These are phyloP conservation scores for Penicillium sp. DNA, from an alignment of 2,329 filamentous ascomycete species.

Conservation along the genomic window DNA sequence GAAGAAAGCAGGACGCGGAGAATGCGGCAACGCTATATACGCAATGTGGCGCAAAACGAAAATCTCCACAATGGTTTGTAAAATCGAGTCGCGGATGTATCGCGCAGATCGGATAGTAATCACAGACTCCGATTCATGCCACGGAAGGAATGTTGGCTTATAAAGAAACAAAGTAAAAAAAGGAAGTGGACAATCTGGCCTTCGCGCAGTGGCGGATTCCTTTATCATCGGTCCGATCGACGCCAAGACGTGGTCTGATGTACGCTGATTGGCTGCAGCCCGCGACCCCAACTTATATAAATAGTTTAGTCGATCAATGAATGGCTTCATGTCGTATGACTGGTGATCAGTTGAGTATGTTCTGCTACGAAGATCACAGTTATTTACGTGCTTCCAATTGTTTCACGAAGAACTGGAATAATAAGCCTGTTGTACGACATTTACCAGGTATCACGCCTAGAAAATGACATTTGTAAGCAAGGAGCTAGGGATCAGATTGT, in stretches of 20 bases:
- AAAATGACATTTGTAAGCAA: too few relatives aligned
- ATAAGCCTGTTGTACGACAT: background rate
- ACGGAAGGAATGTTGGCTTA: background rate
- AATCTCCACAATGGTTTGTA: background rate
- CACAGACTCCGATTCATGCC: background rate
- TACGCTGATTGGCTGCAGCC: background rate
- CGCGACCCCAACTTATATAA: background rate
- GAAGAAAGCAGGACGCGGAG: background rate
- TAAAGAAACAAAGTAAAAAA: background rate
- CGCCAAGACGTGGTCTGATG: slow-evolving; percentile 6
- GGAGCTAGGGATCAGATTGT: too few relatives aligned
- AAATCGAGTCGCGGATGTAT: background rate
- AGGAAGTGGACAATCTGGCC: slow-evolving; percentile 13
- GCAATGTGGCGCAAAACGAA: slow-evolving; percentile 8
- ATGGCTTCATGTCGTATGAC: background rate
- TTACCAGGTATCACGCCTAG: too few relatives aligned
- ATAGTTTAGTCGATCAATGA: background rate
- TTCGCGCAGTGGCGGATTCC: slow-evolving; percentile 1
- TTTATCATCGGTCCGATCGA: background rate
- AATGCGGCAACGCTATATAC: slow-evolving; percentile 1
- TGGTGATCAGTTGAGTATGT: background rate
- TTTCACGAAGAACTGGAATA: background rate
- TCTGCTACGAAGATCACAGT: background rate
- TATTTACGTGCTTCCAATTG: background rate
- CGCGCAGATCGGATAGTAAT: background rate